Base-by-base conservation (phyloP, 2,329 filamentous ascomycete species). In the Aspergillus flavus region DNA sequence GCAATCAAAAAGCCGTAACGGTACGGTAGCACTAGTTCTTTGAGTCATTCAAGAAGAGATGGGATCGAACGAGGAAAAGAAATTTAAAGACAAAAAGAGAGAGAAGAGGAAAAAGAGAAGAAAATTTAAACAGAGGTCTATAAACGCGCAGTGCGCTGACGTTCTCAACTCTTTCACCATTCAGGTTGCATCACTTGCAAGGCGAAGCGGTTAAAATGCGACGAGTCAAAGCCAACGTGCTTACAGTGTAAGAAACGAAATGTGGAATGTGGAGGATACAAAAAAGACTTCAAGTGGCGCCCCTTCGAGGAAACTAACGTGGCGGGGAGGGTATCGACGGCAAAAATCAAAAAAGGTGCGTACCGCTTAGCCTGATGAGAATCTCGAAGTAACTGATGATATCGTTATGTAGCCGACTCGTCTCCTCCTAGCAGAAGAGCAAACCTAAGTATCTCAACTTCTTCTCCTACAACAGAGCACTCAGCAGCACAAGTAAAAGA, bases 231-330 rank as follows among this genome's bases (percentile, higher is more conserved):
- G 68, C 89, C 89, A 0, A 84, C 82, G 26, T 91, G 89, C 71
- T 81, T 86, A 63, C 88, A 91, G 78, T 91, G 89, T 72, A 81
- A 86, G 53, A 86, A 86, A 69, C 83, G 89, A 59, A 87, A 85
- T 66, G 88, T 91, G 26, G 74, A 80, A 4, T 92, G 89, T 72
- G 89, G 89, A 63, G 89, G 89, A 41, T 92, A 91, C 78, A 90
- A 87, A 75, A 92, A 90, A 74, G 87, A 90, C 74, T 91, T 91
- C 79, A 91, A 91, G 81, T 92, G 89, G 89, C 82, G 88, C 58
- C 84, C 88, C 0, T 91, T 91, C 69, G 88, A 89, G 71, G 88
- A 91, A 67, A 83, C 85, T 54, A 87, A 79, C 60, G 82, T 88
- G 66, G 77, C 72, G 12, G 69, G 73, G 36, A 80, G 76, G 45